Base-by-base conservation (phyloP, 1,284 basidiomycete genomes). In the Malassezia obtusa region DNA sequence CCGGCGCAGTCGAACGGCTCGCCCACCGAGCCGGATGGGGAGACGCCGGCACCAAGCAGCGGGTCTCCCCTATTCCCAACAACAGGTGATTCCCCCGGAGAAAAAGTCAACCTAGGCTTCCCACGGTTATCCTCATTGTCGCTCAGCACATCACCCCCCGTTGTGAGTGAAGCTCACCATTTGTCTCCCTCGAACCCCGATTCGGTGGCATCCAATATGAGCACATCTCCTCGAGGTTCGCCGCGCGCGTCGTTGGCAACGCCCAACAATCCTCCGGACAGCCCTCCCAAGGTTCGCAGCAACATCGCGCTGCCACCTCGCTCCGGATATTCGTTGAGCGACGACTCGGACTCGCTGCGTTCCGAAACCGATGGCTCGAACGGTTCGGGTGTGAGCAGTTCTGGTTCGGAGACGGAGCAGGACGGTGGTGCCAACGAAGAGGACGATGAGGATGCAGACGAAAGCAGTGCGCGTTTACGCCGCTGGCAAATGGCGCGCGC, bases 221-320 rank as follows among this genome's bases (percentile, higher is more conserved):
- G 9, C n/a, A 30, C 25, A 10, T 35, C 37, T 9, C 37, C 46
- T 12, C 25, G 40, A 2, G 38, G 26, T 10, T 49, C 45, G 4
- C 40, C 40, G 10, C 40, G 32, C n/a, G 25, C 21, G 6, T 17
- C 24, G n/a, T 21, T 2, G 6, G 6, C 14, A 19, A 4, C 32
- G 32, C 14, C 21, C 30, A n/a, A 9, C 19, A 26, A 15, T 19
- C 17, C 36, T 3, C 44, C 53, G 5, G 68, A 71, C 25, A 70
- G 67, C 11, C 71, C 71, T 24, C 71, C 71, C 25, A 73, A 72
- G 55, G 65, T 59, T 15, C 61, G 70, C 31, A 69, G 66, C 55
- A 68, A 72, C 57, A 73, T 73, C 52, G 69, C 64, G 22, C 68
- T 73, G 59, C 71, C 71, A 1, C 71, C 71, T 2, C 59, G 71